These are phyloP conservation scores for Arthroderma sp. DNA, from an alignment of 2,329 filamentous ascomycete species.

Conservation along the genomic window DNA sequence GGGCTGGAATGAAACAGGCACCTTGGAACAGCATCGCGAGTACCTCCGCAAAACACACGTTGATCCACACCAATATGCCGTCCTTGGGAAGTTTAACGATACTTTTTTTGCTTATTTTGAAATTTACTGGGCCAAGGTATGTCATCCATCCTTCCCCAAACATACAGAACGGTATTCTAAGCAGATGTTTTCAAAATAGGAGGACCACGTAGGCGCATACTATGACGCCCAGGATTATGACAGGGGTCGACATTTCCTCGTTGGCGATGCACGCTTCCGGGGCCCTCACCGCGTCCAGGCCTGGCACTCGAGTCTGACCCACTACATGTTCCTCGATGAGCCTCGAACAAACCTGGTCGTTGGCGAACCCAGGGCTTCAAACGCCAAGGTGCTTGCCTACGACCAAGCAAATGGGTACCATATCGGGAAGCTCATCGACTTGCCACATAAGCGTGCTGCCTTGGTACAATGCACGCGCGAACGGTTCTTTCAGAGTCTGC, in stretches of 20 bases:
- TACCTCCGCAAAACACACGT: conserved; percentile 57
- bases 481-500: conserved; percentile 55
- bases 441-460: conserved; percentile 59
- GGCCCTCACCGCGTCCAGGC: conserved; percentile 44
- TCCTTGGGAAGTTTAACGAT: conserved; percentile 60
- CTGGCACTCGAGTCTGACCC: conserved; percentile 46
- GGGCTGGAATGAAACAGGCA: conserved; percentile 69
- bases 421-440: conserved; percentile 57
- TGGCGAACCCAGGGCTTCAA: conserved; percentile 57
- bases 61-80: conserved; percentile 57
- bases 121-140: conserved; percentile 61
- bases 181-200: conserved; percentile 21
- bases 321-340: conserved; percentile 48
- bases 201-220: conserved; percentile 48
- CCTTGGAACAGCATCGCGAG: conserved; percentile 57
- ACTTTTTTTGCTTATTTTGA: conserved; percentile 65
- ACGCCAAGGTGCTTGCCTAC: conserved; percentile 57
- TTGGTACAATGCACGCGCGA: conserved; percentile 52
- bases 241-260: conserved; percentile 47
- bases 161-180: conserved; percentile 3
- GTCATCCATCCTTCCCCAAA: conserved; percentile 8
- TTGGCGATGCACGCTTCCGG: conserved; percentile 43
- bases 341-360: conserved; percentile 42
- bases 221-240: conserved; percentile 44
- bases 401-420: conserved; percentile 62